Base-by-base conservation (phyloP, 208 protist genomes). In the Vickermania spadyakhi region DNA sequence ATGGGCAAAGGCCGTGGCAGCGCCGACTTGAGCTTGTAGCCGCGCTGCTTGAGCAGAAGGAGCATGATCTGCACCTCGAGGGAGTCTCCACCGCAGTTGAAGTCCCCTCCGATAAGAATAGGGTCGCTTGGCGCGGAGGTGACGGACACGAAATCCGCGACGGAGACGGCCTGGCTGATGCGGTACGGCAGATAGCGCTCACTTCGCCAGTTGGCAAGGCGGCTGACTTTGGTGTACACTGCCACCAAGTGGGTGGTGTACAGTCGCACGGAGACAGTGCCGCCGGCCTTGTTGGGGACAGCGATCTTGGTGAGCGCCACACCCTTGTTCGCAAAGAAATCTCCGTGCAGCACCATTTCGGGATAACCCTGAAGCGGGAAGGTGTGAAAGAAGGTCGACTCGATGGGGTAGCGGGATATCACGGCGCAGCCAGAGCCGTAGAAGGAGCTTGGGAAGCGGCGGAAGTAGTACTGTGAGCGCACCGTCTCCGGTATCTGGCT, bases 281-380 rank as follows among this genome's bases (percentile, higher is more conserved):
- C 55, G 5, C 56, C 61, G 4, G 30, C 45, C 1, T 63, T 56
- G 21, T 81, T 63, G 22, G 87, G 87, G 36, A 91, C 81, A 52
- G 71, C 60, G 1, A 94, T 49, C 41, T 79, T 74, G 4, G 91
- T 64, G 50, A 85, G 70, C 29, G 87, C 84, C 0, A 65, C 83
- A 1, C 87, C 87, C 64, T 94, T 94, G 71, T 94, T 94, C 0
- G 87, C 81, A 49, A 89, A 94, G 75, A 90, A 94, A 61, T 94
- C 87, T 2, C 87, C 87, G 61, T 94, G 87, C 7, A 91, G 67
- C 4, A 94, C 59, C 70, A 86, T 84, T 68, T 94, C 84, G 0
- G 87, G 87, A 55, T 74, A 87, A 1, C 87, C 87, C 58, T 94
- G 87, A 31, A 94, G 67, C 2, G 87, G 84, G 56, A 77, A 94